A percentile compares a stretch with the other conserved stretches of the same genome.
Conservation (phyloP, 768 basidiomycete genomes). For the Psilocybe cubensis region DNA sequence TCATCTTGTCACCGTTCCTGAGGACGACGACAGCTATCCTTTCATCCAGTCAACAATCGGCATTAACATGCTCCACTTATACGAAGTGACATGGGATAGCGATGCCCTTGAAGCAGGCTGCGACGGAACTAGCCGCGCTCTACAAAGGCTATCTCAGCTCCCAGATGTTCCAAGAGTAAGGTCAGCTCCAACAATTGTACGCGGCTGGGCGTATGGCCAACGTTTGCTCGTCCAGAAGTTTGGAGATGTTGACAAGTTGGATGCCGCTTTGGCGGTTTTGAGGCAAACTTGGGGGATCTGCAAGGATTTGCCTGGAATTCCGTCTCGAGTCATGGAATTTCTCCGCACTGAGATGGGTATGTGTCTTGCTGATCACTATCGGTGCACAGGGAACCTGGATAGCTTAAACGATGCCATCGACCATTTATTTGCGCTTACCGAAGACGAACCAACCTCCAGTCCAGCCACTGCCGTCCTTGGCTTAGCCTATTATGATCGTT, state of each 20-base stretch:
- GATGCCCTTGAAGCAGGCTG: not conserved
- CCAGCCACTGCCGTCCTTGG: not conserved
- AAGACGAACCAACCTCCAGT: not conserved
- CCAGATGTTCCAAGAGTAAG: not conserved
- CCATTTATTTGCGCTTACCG: not conserved
- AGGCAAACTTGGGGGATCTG: not conserved
- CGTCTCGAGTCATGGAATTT: not conserved
- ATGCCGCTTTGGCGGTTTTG: not conserved
- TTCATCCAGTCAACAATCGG: not conserved
- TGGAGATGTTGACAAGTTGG: constrained; percentile 1
- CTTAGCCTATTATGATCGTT: constrained; percentile 2
- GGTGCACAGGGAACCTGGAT: not conserved
- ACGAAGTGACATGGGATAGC: constrained; percentile 3
- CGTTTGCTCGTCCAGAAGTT: not conserved
- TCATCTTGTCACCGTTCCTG: not conserved
- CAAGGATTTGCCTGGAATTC: not conserved
- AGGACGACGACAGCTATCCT: not conserved
- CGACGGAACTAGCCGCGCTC: not conserved
- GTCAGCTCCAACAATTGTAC: not conserved
- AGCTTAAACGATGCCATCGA: constrained; percentile 1
- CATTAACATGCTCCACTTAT: not conserved
- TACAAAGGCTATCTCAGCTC: not conserved
- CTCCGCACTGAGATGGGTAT: not conserved
- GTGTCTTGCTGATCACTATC: constrained; percentile 1
- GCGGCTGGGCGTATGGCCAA: constrained; percentile 1